Conservation (phyloP, 208 protist species). For the Trypanosoma melophagium region DNA sequence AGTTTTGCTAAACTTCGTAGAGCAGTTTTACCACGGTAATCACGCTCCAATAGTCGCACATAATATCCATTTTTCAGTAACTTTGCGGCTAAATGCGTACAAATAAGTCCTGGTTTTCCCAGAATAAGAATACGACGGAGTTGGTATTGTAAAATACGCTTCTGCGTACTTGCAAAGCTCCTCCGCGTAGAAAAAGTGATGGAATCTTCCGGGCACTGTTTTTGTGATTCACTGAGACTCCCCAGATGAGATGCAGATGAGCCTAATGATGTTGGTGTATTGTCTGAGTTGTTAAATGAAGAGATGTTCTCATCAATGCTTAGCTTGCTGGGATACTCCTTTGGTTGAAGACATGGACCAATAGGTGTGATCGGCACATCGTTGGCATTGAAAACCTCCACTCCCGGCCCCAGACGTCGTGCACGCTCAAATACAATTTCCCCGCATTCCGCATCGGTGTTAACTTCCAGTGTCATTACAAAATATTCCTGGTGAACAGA, state of each 20-base stretch:
- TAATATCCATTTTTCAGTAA: constrained; percentile 14
- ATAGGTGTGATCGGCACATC: constrained; percentile 20
- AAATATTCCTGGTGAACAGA: too few relatives aligned
- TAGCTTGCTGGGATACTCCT: constrained; percentile 22
- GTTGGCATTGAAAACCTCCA: constrained; percentile 26
- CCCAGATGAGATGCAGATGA: constrained; percentile 1
- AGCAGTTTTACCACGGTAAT: constrained; percentile 13
- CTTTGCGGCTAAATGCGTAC: constrained; percentile 3
- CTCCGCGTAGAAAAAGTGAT: background rate
- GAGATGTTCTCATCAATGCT: constrained; percentile 14
- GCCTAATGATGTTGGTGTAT: background rate
- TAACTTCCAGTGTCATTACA: background rate
- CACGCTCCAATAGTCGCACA: constrained; percentile 14
- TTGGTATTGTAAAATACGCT: background rate
- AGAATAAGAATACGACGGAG: constrained; percentile 18
- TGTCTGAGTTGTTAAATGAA: background rate
- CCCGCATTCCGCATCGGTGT: constrained; percentile 1
- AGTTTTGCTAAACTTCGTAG: constrained; percentile 10
- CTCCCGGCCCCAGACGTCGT: constrained; percentile 15
- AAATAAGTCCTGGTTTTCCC: constrained; percentile 7
- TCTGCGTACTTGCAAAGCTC: background rate
- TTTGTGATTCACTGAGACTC: background rate
- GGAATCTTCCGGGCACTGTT: constrained; percentile 1
- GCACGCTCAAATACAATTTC: constrained; percentile 21
- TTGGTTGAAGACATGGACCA: constrained; percentile 13